A percentile compares a stretch with the other conserved stretches of the same genome.
Evolutionary conservation across 768 basidiomycete species (phyloP).

Genomic region (Tylopilus plumbeoviolaceoides): DNA sequence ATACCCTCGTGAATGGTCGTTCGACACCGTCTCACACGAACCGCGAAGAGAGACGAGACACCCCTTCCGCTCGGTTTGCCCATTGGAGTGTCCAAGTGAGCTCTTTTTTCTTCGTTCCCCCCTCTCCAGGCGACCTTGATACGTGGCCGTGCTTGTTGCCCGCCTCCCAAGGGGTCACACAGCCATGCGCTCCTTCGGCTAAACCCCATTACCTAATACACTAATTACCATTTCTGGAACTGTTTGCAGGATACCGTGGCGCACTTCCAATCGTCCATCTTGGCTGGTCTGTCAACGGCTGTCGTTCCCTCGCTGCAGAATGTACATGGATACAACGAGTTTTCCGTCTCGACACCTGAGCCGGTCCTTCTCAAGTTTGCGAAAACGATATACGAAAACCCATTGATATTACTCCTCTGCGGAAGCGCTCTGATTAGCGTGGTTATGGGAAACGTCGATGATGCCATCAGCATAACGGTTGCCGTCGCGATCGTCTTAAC

Average conservation of each 20-base stretch:
- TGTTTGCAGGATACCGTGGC: conserved; percentile 75
- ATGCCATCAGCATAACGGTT: conserved; percentile 88
- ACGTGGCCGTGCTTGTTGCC: neutral
- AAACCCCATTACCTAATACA: neutral
- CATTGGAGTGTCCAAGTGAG: conserved; percentile 62
- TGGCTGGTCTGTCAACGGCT: conserved; percentile 57
- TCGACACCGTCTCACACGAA: conserved; percentile 10
- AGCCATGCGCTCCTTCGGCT: too few relatives aligned
- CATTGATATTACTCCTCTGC: conserved; percentile 84
- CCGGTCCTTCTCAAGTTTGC: conserved; percentile 83
- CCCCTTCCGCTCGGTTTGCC: conserved; percentile 66
- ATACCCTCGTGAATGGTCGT: conserved; percentile 29
- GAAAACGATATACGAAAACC: conserved; percentile 94
- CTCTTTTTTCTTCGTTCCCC: conserved; percentile 1
- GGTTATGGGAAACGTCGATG: conserved; percentile 92
- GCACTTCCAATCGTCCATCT: conserved; percentile 61
- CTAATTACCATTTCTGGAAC: conserved; percentile 2
- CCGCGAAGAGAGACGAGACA: conserved; percentile 39
- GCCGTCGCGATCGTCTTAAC: conserved; percentile 92
- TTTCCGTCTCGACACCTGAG: conserved; percentile 79
- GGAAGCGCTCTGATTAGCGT: conserved; percentile 88
- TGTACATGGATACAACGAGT: conserved; percentile 89
- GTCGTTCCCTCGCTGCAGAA: conserved; percentile 62
- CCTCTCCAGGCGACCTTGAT: neutral
- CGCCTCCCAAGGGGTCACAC: conserved; percentile 7